Percentiles rank a stretch among this genome's conserved stretches.
Conservation (phyloP, 176 grass and related monocot species). For the Elymus sibiricus region DNA sequence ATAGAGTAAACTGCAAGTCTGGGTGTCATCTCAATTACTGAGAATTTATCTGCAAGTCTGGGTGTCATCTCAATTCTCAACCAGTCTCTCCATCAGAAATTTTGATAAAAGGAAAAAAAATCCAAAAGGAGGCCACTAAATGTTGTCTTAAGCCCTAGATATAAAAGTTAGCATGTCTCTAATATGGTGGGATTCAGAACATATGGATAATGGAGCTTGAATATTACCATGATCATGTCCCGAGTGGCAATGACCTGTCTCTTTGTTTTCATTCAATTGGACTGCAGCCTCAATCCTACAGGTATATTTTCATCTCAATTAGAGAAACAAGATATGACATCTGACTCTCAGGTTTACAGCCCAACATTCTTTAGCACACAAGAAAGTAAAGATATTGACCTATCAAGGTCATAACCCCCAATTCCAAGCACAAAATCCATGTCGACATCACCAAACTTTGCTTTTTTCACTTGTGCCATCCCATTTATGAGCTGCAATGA, state of each 20-base stretch:
- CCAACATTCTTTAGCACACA: not conserved
- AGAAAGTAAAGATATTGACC: constrained; percentile 12
- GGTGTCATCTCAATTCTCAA: not conserved
- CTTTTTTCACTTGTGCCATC: constrained; percentile 49
- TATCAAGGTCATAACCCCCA: constrained; percentile 69
- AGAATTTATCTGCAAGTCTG: not conserved
- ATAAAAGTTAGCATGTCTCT: not conserved
- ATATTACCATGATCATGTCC: constrained; percentile 51
- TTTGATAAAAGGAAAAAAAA: not conserved
- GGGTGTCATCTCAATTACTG: not conserved
- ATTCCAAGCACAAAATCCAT: constrained; percentile 79
- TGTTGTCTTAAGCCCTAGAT: not conserved
- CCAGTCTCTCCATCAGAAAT: not conserved
- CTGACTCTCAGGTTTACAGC: not conserved
- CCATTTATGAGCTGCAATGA: constrained; percentile 61
- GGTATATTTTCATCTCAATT: not conserved
- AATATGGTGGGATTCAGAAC: not conserved
- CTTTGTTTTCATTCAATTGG: constrained; percentile 38
- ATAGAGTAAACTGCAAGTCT: not conserved
- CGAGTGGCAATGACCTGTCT: constrained; percentile 23
- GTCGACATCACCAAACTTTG: constrained; percentile 58
- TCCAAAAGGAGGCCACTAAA: not conserved
- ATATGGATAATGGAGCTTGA: not conserved
- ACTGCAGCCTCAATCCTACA: constrained; percentile 60
- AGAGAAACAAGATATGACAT: not conserved